Conservation (phyloP, 352 stramenopile genomes). For the Pythium apleroticum region DNA sequence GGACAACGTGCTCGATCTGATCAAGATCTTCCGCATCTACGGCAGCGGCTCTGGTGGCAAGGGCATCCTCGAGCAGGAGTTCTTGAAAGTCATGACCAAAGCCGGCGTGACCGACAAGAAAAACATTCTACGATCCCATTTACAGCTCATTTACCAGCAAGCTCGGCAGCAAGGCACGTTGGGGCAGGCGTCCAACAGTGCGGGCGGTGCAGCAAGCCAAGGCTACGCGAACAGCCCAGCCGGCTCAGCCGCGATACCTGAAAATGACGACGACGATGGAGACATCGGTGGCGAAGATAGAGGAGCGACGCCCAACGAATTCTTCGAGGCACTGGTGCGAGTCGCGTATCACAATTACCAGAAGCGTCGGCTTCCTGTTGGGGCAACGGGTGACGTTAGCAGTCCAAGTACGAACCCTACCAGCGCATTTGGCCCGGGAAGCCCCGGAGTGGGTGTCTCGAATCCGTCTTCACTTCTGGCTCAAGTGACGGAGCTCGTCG, state of each 20-base stretch:
- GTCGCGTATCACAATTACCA: conserved; percentile 74
- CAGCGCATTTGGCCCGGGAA: conserved; percentile 14
- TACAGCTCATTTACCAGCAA: conserved; percentile 80
- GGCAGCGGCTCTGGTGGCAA: conserved; percentile 62
- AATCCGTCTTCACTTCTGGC: conserved; percentile 29
- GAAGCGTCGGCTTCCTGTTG: conserved; percentile 29
- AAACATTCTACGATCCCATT: conserved; percentile 68
- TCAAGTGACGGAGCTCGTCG: conserved; percentile 59
- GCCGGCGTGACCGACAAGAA: conserved; percentile 78
- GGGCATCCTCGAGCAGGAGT: conserved; percentile 76
- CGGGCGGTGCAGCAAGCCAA: background rate
- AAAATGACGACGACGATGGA: conserved; percentile 26
- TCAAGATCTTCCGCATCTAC: conserved; percentile 80
- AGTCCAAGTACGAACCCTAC: background rate
- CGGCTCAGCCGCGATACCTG: background rate
- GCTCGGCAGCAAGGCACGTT: conserved; percentile 10
- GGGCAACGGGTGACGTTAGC: background rate
- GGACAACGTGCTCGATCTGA: conserved; percentile 72
- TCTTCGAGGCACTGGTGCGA: conserved; percentile 71
- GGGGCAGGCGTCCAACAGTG: background rate
- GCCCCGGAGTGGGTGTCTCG: conserved; percentile 10
- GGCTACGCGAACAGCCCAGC: background rate
- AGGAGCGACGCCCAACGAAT: conserved; percentile 73
- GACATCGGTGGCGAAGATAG: conserved; percentile 57
- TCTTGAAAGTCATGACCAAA: conserved; percentile 82